These are phyloP conservation scores for Pseudocercospora fijiensis DNA, from an alignment of 2,329 filamentous ascomycete genomes.

Conservation along the genomic window DNA sequence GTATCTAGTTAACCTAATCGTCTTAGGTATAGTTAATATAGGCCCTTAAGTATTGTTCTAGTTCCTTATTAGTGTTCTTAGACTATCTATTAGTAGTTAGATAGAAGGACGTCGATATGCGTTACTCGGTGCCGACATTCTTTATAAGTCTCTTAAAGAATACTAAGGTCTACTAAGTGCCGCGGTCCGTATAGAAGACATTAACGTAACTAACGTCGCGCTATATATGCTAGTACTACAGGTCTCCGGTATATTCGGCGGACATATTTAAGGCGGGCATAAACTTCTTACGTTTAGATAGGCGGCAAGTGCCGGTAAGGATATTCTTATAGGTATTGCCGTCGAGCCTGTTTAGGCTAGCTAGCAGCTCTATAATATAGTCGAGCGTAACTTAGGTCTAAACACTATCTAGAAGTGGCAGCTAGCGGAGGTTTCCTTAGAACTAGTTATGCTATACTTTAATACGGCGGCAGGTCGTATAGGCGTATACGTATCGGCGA, in stretches of 20 bases:
- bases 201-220: not conserved
- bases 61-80: conserved; percentile 1
- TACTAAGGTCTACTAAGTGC: not conserved
- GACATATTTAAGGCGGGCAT: not conserved
- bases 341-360: not conserved
- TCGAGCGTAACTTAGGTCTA: not conserved
- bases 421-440: not conserved
- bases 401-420: not conserved
- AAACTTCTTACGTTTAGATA: not conserved
- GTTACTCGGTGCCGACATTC: not conserved
- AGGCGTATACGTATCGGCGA: not conserved
- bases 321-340: not conserved
- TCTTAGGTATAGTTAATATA: not conserved
- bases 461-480: not conserved
- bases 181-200: not conserved
- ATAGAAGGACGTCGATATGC: conserved; percentile 2
- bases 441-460: not conserved
- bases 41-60: not conserved
- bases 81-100: not conserved
- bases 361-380: not conserved
- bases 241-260: not conserved
- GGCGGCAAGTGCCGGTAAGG: not conserved
- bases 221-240: not conserved
- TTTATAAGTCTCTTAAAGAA: not conserved
- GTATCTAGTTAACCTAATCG: not conserved